Percentiles rank a stretch among this genome's conserved stretches.
Evolutionary conservation across 306 rosid species (phyloP).

Genomic region (Sesbania bispinosa): DNA sequence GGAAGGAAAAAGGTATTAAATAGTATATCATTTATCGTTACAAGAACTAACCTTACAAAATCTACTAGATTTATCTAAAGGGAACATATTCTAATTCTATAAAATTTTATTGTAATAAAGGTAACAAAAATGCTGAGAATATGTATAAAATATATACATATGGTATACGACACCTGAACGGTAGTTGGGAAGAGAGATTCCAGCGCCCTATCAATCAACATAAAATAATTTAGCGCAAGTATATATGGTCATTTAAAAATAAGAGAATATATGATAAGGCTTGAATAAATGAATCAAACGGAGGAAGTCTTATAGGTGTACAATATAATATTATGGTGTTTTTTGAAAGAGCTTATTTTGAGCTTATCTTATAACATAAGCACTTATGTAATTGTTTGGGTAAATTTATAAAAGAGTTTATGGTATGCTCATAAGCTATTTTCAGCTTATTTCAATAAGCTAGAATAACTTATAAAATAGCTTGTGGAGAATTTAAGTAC

Average conservation of each 20-base stretch:
- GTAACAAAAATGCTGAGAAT: not conserved
- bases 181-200: slow-evolving; percentile 25
- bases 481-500: too few relatives aligned
- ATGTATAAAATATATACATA: too few relatives aligned
- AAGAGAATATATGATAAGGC: not conserved
- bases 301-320: slow-evolving; percentile 26
- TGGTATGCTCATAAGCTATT: too few relatives aligned
- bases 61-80: not conserved
- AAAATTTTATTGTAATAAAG: not conserved
- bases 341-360: too few relatives aligned
- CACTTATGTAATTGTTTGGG: too few relatives aligned
- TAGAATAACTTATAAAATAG: too few relatives aligned
- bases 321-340: slow-evolving; percentile 29
- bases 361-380: too few relatives aligned
- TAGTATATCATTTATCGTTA: too few relatives aligned
- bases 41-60: not conserved
- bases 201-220: not conserved
- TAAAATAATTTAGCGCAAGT: slow-evolving; percentile 20
- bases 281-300: slow-evolving; percentile 20
- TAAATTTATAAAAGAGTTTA: too few relatives aligned
- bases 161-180: slow-evolving; percentile 4
- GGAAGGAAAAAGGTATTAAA: too few relatives aligned
- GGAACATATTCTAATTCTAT: slow-evolving; percentile 12
- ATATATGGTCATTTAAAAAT: not conserved
- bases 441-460: too few relatives aligned